Percentiles rank a stretch among this genome's conserved stretches.
Evolutionary conservation across 2,329 filamentous ascomycete species (phyloP).

Genomic region (Myriosclerotinia scirpicola): DNA sequence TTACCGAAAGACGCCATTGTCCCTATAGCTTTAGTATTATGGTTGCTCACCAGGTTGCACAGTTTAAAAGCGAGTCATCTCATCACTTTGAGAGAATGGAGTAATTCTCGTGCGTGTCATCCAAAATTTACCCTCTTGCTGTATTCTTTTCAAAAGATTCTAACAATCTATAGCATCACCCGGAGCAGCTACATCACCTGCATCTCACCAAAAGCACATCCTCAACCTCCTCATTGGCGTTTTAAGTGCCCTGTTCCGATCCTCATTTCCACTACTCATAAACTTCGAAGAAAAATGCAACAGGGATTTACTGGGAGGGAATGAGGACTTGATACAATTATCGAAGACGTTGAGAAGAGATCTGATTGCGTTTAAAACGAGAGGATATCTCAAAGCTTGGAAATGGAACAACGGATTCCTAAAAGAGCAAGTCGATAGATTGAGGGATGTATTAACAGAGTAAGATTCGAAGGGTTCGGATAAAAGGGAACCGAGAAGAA

Average conservation of each 20-base stretch:
- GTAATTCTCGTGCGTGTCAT: constrained; percentile 26
- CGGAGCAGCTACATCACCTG: constrained; percentile 8
- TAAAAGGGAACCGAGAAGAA: neutral
- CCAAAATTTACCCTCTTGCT: neutral
- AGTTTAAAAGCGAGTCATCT: constrained; percentile 31
- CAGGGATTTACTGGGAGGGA: constrained; percentile 30
- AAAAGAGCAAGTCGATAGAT: constrained; percentile 17
- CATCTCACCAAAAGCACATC: constrained; percentile 31
- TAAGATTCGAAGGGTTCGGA: neutral
- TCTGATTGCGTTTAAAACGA: constrained; percentile 32
- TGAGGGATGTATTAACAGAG: neutral
- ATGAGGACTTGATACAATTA: constrained; percentile 30
- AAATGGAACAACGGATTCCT: constrained; percentile 7
- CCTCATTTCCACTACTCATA: constrained; percentile 34
- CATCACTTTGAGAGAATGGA: constrained; percentile 27
- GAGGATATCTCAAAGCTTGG: constrained; percentile 22
- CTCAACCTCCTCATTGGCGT: constrained; percentile 34
- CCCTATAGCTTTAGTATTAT: constrained; percentile 36
- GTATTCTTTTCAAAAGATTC: neutral
- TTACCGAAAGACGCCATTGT: constrained; percentile 32
- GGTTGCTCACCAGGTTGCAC: constrained; percentile 33
- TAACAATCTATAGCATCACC: neutral
- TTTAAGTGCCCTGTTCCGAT: constrained; percentile 35
- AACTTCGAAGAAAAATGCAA: constrained; percentile 33
- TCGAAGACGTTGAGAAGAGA: constrained; percentile 32